Evolutionary conservation across 331 rosid genomes (phyloP).

Genomic region (Malus hybrid): DNA sequence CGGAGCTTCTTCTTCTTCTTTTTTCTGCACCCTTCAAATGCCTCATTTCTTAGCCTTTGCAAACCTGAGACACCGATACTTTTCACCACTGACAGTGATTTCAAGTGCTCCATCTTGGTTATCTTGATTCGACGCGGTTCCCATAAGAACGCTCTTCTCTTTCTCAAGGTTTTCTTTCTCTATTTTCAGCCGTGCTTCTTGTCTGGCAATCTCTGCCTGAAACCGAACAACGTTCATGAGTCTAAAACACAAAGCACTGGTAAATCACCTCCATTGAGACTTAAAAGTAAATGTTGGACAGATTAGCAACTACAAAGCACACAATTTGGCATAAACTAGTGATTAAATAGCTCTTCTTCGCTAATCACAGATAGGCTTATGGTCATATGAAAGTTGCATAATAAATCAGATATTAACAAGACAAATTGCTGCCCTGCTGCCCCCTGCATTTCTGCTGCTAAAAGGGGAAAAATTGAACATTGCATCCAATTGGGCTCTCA

Average conservation of each 20-base stretch:
- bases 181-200: constrained; percentile 94
- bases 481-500: background rate
- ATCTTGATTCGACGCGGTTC: constrained; percentile 95
- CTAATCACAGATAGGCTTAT: background rate
- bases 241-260: too few relatives aligned
- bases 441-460: background rate
- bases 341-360: background rate
- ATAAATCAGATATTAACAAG: background rate
- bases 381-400: too few relatives aligned
- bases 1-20: background rate
- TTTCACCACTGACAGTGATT: constrained; percentile 91
- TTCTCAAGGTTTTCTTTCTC: constrained; percentile 94
- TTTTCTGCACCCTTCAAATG: background rate
- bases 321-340: background rate
- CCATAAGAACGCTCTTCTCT: constrained; percentile 95
- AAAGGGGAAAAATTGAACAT: background rate
- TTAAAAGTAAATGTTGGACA: background rate
- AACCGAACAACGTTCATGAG: background rate
- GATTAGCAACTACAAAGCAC: background rate
- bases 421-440: background rate
- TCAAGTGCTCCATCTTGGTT: constrained; percentile 96
- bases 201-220: constrained; percentile 88
- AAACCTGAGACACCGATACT: constrained; percentile 87
- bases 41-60: constrained; percentile 86
- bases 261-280: background rate